These are phyloP conservation scores for Alternaria brassicicola DNA, from an alignment of 2,329 filamentous ascomycete species.

Conservation along the genomic window DNA sequence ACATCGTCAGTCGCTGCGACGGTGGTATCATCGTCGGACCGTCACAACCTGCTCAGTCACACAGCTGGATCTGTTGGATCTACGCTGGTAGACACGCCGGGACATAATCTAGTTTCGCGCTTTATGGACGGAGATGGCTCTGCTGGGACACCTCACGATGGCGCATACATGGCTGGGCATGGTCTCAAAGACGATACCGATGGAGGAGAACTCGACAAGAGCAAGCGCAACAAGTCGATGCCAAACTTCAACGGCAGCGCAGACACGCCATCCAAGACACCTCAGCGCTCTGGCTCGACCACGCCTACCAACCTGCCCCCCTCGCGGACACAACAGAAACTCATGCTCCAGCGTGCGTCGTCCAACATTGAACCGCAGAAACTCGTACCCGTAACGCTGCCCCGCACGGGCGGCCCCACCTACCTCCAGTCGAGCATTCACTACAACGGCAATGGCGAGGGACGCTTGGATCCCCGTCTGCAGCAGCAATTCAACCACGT, in stretches of 20 bases:
- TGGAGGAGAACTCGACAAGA: constrained; percentile 34
- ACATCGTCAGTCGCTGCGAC: constrained; percentile 67
- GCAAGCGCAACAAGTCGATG: constrained; percentile 48
- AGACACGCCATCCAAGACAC: constrained; percentile 36
- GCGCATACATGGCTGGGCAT: constrained; percentile 45
- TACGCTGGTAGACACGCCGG: constrained; percentile 50
- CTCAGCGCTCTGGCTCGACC: constrained; percentile 46
- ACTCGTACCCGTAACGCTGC: constrained; percentile 49
- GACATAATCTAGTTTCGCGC: constrained; percentile 52
- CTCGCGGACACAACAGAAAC: constrained; percentile 75
- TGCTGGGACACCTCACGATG: constrained; percentile 50
- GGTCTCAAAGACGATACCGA: constrained; percentile 27
- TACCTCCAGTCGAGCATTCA: constrained; percentile 45
- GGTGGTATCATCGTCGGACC: constrained; percentile 52
- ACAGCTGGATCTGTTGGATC: constrained; percentile 48
- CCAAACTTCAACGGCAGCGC: constrained; percentile 44
- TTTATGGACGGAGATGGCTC: constrained; percentile 53
- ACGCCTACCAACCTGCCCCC: constrained; percentile 50
- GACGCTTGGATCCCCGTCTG: constrained; percentile 65
- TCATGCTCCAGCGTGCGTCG: constrained; percentile 75
- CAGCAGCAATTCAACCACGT: constrained; percentile 71
- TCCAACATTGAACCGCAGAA: constrained; percentile 71
- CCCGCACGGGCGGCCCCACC: constrained; percentile 43
- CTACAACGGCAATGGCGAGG: constrained; percentile 44
- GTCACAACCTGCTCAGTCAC: constrained; percentile 45